Evolutionary conservation across 805 yeast species (phyloP), one percentile per base, ranked within the genome.

Genomic region (Saturnispora silvae): DNA sequence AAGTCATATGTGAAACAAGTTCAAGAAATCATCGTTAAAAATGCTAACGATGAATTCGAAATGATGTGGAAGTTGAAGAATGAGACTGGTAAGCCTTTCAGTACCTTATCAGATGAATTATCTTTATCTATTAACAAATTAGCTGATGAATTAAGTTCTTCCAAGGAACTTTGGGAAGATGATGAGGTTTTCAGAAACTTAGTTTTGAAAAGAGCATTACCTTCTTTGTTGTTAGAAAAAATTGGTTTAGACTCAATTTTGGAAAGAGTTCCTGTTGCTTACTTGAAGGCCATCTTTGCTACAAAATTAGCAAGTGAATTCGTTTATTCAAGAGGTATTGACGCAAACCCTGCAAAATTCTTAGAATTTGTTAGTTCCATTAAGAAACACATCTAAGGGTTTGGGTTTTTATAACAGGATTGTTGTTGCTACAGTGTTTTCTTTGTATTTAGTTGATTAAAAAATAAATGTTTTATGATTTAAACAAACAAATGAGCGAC

Each of bases 281-380:
- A 89, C 57, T 67, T 89, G 56, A 78, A 76, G 53, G 95, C 96
- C 3, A 73, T 89, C 48, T 82, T 89, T 53, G 94, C 95, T 31
- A 80, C 92, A 25, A 79, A 75, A 53, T 67, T 86, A 50, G 86
- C 95, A 9, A 81, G 94, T 33, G 69, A 80, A 33, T 86, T 81
- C 59, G 94, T 86, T 38, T 86, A 86, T 60, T 67, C 81, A 20
- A 69, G 78, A 52, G 96, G 96, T 39, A 66, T 76, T 41, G 83
- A 75, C 44, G 75, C 89, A 32, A 83, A 84, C 58, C 94, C 83
- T 22, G 84, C 84, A 37, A 75, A 68, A 48, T 79, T 79, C 60
- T 69, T 79, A 56, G 85, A 77, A 52, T 79, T 70, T 51, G 74
- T 78, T 44, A 72, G 80, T 32, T 64, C 68, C 29, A 59, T 73